Base-by-base conservation (phyloP, 148 eudicot species). In the Camellia japonica region DNA sequence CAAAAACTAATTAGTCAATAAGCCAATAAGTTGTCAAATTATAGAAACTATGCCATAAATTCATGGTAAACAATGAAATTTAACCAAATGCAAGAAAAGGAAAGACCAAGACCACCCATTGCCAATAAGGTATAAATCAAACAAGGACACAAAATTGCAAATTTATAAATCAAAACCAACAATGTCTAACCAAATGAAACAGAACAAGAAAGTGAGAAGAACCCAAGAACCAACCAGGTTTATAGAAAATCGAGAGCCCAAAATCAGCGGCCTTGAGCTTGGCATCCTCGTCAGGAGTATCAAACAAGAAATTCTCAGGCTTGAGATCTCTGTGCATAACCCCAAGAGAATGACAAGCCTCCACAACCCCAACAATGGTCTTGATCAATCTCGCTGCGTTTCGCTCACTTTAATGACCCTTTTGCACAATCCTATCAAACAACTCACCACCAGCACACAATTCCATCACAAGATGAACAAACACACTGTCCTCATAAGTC, bases 271-370 rank as follows among this genome's bases (percentile, higher is more conserved):
- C 87, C 88, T 92, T 85, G 51, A 92, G 93, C 80, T 79, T 84
- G 61, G 95, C 91, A 86, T 92, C 88, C 63, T 92, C 95, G 52
- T 84, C 88, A 38, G 79, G n/a, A 23, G 84, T 74, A 73, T 87
- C 89, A 80, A 92, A 92, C 80, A 92, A 75, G 79, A 92, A 92
- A 89, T 92, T 92, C 87, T 92, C 95, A 72, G 93, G 95, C 84
- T 92, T 92, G 71, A 91, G 87, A 86, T 91, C 95, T 11, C 95
- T 86, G 84, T 91, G 95, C 95, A 91, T 90, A 80, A 92, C 95
- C 58, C 95, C 95, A 72, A 92, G 90, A 65, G 95, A 90, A 78
- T 92, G 95, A 61, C 95, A 92, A 74, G 90, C 93, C 76, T 92
- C 92, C 54, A 92, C 95, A 65, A 92, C 93, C 14, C 86, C 92